Base-by-base conservation (phyloP, 1,284 basidiomycete species). In the Termitomyces sp. region DNA sequence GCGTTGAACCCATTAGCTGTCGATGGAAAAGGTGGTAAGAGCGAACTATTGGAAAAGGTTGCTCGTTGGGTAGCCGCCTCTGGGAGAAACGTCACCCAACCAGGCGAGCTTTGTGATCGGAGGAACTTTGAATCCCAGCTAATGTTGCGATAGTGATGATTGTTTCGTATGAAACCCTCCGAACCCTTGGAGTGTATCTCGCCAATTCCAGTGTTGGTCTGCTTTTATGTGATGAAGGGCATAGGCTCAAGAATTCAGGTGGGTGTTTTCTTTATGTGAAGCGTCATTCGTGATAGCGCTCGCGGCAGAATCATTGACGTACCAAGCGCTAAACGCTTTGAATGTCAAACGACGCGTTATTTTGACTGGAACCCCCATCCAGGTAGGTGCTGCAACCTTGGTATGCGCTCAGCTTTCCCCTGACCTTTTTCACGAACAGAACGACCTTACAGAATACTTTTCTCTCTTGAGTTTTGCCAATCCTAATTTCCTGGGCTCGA, bases 381-480 rank as follows among this genome's bases (percentile, higher is more conserved):
- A 94, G 79, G 90, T 86, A 52, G 21, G 17, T 48, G 6, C 15
- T 38, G 10, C 13, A 24, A 15, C 28, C 4, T 21, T 39, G 34
- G n/a, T 17, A 34, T 36, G n/a, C 9, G 26, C n/a, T 2, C 9
- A 19, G 5, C 6, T 5, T 21, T 21, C 4, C 3, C 2, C 49
- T 50, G 17, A 55, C 40, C 21, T 15, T 9, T 33, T 33, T 10
- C n/a, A 21, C 26, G 13, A 41, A 41, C 49, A 98, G 86, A 98
- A 98, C 68, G 94, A 98, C 67, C 81, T 98, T 17, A 93, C 94
- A 5, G 95, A 98, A 73, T 98, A 98, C 70, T 98, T 98, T 68
- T 94, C 94, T 0, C 79, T 99, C 10, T 82, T 99, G 52, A 95
- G 91, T 71, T 99, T 99, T 65, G 96, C 95, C 54, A 99, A 98